These are phyloP conservation scores for Bimuria novae-zelandiae DNA, from an alignment of 2,329 filamentous ascomycete species.

Conservation along the genomic window DNA sequence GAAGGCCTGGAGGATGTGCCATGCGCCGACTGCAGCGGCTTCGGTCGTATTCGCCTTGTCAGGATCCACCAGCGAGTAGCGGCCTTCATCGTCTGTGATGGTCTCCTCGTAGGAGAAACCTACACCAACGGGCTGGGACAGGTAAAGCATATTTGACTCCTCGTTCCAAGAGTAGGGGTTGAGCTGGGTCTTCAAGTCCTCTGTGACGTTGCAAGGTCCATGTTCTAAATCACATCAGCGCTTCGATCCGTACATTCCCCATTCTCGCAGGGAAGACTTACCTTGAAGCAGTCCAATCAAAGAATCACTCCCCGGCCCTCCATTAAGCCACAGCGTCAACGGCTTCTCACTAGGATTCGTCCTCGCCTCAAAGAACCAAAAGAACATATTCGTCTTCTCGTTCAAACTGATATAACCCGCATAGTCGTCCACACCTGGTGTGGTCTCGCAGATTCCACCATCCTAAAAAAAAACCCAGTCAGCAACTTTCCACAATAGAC, in stretches of 20 bases:
- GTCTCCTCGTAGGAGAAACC: slow-evolving; percentile 48
- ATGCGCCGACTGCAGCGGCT: slow-evolving; percentile 40
- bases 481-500: too few relatives aligned
- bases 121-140: slow-evolving; percentile 47
- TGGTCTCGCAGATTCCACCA: slow-evolving; percentile 51
- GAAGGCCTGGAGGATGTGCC: slow-evolving; percentile 45
- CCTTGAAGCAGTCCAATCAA: slow-evolving; percentile 61
- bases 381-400: slow-evolving; percentile 46
- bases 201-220: slow-evolving; percentile 52
- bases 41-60: slow-evolving; percentile 40
- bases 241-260: not conserved
- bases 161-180: slow-evolving; percentile 49
- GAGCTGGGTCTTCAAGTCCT: slow-evolving; percentile 40
- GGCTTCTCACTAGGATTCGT: slow-evolving; percentile 47
- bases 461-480: slow-evolving; percentile 1
- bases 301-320: slow-evolving; percentile 58
- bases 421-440: slow-evolving; percentile 44
- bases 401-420: slow-evolving; percentile 45
- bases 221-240: slow-evolving; percentile 34
- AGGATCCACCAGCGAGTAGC: slow-evolving; percentile 39
- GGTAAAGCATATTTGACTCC: slow-evolving; percentile 45
- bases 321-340: slow-evolving; percentile 57
- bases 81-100: slow-evolving; percentile 26
- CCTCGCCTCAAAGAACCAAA: slow-evolving; percentile 56
- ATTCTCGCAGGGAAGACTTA: not conserved